Percentiles rank a stretch among this genome's conserved stretches.
Evolutionary conservation across 108 stramenopile species (phyloP).

Genomic region (Nitzschia sp.): DNA sequence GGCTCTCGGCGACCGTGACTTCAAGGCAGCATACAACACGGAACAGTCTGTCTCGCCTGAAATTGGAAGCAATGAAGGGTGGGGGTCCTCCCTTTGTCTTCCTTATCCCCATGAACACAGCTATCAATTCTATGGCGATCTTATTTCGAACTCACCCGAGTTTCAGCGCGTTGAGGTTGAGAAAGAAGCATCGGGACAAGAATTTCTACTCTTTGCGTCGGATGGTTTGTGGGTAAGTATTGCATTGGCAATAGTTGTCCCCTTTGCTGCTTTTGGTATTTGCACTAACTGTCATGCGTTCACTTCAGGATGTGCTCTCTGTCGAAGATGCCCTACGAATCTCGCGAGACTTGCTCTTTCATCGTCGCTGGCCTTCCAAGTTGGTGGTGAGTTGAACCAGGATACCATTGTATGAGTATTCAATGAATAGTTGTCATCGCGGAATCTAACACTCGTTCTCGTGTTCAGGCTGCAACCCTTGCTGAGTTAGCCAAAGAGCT

Average conservation of each 20-base stretch:
- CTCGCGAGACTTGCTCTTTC: conserved; percentile 68
- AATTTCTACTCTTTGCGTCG: conserved; percentile 76
- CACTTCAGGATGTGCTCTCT: conserved; percentile 66
- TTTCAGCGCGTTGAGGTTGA: conserved; percentile 53
- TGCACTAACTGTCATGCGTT: background rate
- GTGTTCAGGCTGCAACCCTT: conserved; percentile 56
- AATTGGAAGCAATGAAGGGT: conserved; percentile 15
- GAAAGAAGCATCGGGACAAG: conserved; percentile 46
- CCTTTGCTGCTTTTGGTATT: background rate
- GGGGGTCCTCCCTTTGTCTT: conserved; percentile 66
- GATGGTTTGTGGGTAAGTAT: conserved; percentile 72
- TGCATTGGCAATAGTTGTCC: background rate
- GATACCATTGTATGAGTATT: conserved; percentile 14
- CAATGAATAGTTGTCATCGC: background rate
- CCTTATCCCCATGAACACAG: conserved; percentile 68
- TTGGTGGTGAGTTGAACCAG: conserved; percentile 30
- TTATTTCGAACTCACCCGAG: conserved; percentile 67
- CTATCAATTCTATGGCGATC: conserved; percentile 66
- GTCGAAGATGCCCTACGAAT: conserved; percentile 65
- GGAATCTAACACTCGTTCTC: background rate
- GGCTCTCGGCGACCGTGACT: conserved; percentile 81
- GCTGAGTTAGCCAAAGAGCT: conserved; percentile 80
- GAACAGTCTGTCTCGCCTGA: background rate
- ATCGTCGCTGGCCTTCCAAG: conserved; percentile 61
- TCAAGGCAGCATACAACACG: conserved; percentile 71